phyloP scores from a whole-genome alignment of 2,329 filamentous ascomycete species.

The Metarhizium rileyi region DNA sequence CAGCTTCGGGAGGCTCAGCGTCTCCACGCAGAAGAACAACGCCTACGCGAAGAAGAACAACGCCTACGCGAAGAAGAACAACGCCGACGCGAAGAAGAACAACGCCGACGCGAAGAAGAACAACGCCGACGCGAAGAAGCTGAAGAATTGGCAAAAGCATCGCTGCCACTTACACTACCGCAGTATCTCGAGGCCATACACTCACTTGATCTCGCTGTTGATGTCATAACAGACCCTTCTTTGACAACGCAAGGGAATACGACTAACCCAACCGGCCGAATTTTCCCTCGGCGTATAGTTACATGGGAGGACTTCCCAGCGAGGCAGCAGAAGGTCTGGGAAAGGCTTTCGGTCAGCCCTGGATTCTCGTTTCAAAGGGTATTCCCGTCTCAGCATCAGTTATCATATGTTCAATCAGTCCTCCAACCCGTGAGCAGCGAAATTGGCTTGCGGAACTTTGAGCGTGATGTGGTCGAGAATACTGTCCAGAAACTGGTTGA shows the following conservation, averaged over 20 bases:
- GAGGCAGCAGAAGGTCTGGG: slow-evolving; percentile 22
- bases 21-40: slow-evolving; percentile 5
- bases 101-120: slow-evolving; percentile 14
- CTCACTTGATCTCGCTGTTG: slow-evolving; percentile 18
- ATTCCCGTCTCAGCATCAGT: slow-evolving; percentile 21
- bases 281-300: slow-evolving; percentile 25
- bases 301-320: slow-evolving; percentile 24
- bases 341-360: slow-evolving; percentile 17
- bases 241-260: slow-evolving; percentile 23
- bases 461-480: slow-evolving; percentile 26
- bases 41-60: slow-evolving; percentile 14
- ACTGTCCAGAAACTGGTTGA: slow-evolving; percentile 24
- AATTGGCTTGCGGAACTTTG: slow-evolving; percentile 22
- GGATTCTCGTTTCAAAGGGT: slow-evolving; percentile 19
- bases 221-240: slow-evolving; percentile 21
- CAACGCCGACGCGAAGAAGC: slow-evolving; percentile 17
- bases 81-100: slow-evolving; percentile 3
- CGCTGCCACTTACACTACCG: slow-evolving; percentile 14
- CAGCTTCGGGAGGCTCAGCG: not conserved
- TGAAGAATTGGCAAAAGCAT: slow-evolving; percentile 14
- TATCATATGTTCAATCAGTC: slow-evolving; percentile 22
- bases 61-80: slow-evolving; percentile 15
- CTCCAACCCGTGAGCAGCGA: slow-evolving; percentile 25
- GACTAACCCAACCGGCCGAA: slow-evolving; percentile 22
- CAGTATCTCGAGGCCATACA: slow-evolving; percentile 25